A percentile compares a stretch with the other conserved stretches of the same genome.
Evolutionary conservation across 1,139 yeast species (phyloP).

Genomic region (Pichia sp.): DNA sequence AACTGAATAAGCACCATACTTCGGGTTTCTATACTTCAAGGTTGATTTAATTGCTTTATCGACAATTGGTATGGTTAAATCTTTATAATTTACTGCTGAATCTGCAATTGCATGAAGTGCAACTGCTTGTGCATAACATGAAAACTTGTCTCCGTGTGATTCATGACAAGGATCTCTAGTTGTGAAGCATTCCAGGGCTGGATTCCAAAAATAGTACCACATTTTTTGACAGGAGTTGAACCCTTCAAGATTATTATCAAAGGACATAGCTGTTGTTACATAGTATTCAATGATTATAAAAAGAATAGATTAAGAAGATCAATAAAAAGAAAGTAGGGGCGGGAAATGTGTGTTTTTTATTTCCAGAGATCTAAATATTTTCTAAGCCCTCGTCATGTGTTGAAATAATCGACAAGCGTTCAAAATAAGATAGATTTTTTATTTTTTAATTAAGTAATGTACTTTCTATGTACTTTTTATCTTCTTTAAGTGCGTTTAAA

Average conservation of each 20-base stretch:
- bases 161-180: conserved; percentile 44
- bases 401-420: too few relatives aligned
- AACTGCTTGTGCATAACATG: conserved; percentile 65
- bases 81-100: conserved; percentile 51
- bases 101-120: conserved; percentile 72
- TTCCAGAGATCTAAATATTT: too few relatives aligned
- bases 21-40: conserved; percentile 46
- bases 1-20: conserved; percentile 68
- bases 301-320: background rate
- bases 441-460: too few relatives aligned
- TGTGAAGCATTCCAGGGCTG: conserved; percentile 37
- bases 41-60: conserved; percentile 48
- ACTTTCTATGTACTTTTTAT: too few relatives aligned
- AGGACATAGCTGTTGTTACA: conserved; percentile 28
- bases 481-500: too few relatives aligned
- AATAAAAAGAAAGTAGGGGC: background rate
- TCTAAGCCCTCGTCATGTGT: too few relatives aligned
- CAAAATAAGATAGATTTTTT: too few relatives aligned
- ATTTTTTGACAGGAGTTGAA: conserved; percentile 39
- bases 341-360: too few relatives aligned
- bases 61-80: conserved; percentile 51
- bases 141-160: conserved; percentile 55
- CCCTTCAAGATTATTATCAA: conserved; percentile 39
- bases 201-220: conserved; percentile 46
- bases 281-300: background rate